Percentiles rank a stretch among this genome's conserved stretches.
phyloP scores from a whole-genome alignment of 495 filamentous ascomycete genomes.

The Penicillium alfredii region DNA sequence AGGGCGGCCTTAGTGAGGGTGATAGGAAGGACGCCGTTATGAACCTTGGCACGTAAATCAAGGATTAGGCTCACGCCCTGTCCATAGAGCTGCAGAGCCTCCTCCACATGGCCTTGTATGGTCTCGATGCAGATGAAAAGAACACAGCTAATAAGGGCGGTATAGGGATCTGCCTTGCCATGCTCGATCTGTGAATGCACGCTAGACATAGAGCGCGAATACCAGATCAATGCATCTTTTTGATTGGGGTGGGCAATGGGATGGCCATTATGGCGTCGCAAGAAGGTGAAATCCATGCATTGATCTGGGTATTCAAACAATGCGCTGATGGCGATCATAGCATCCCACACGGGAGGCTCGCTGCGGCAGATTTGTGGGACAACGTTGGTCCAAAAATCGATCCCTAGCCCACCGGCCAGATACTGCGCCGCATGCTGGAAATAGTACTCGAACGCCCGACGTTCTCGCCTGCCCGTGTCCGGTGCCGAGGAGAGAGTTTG shows the following conservation, averaged over 20 bases:
- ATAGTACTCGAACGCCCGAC: conserved; percentile 48
- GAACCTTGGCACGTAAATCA: conserved; percentile 13
- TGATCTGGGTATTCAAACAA: conserved; percentile 38
- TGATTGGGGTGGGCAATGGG: conserved; percentile 9
- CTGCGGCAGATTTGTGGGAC: conserved; percentile 49
- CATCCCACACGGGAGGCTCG: conserved; percentile 52
- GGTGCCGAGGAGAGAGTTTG: conserved; percentile 5
- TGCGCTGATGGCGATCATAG: conserved; percentile 44
- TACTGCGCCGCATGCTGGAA: conserved; percentile 41
- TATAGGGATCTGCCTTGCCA: conserved; percentile 18
- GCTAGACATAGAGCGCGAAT: conserved; percentile 29
- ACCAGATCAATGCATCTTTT: conserved; percentile 26
- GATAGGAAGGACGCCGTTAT: neutral
- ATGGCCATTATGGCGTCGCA: neutral
- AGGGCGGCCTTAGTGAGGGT: conserved; percentile 12
- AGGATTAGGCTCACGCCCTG: conserved; percentile 21
- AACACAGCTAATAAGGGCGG: conserved; percentile 47
- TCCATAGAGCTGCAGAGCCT: conserved; percentile 19
- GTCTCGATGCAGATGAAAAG: conserved; percentile 51
- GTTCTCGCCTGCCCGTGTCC: conserved; percentile 17
- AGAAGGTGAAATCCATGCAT: conserved; percentile 12
- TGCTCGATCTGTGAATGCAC: conserved; percentile 30
- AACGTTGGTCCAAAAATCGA: conserved; percentile 49
- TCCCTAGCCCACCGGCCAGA: conserved; percentile 40
- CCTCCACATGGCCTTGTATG: conserved; percentile 38